These are phyloP conservation scores for Leptographium wingfieldii DNA, from an alignment of 2,329 filamentous ascomycete genomes.

Conservation along the genomic window DNA sequence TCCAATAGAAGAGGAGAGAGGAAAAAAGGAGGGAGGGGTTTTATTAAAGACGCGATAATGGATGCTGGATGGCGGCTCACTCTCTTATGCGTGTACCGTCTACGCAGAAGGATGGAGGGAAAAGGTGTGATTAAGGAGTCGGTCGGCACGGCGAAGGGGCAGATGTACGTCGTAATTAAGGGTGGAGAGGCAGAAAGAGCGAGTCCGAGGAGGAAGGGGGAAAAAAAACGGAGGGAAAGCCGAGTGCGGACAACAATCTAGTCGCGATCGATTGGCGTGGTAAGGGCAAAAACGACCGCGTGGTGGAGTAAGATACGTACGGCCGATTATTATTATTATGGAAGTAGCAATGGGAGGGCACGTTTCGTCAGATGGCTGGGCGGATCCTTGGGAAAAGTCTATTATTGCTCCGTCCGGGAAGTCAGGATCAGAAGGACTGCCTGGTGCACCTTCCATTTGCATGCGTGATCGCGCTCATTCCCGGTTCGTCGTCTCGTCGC, in stretches of 20 bases:
- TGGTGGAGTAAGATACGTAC: neutral
- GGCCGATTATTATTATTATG: neutral
- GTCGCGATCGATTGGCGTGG: constrained; percentile 2
- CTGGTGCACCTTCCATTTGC: neutral
- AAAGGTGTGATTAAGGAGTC: neutral
- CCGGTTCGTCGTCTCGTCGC: neutral
- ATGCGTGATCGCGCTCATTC: neutral
- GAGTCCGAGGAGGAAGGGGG: neutral
- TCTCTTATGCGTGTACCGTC: neutral
- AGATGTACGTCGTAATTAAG: neutral
- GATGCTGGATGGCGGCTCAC: neutral
- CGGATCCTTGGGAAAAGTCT: neutral
- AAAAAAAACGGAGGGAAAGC: neutral
- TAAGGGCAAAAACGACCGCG: neutral
- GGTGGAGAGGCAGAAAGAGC: neutral
- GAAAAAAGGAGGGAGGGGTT: neutral
- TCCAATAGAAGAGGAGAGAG: neutral
- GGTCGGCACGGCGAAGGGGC: neutral
- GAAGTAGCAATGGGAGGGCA: neutral
- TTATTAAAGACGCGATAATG: neutral
- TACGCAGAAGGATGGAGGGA: neutral
- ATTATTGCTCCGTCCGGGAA: neutral
- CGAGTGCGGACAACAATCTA: neutral
- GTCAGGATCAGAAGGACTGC: neutral
- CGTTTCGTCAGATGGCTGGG: neutral